phyloP scores from a whole-genome alignment of 164 flowering plant species.

The Kingdonia uniflora region DNA sequence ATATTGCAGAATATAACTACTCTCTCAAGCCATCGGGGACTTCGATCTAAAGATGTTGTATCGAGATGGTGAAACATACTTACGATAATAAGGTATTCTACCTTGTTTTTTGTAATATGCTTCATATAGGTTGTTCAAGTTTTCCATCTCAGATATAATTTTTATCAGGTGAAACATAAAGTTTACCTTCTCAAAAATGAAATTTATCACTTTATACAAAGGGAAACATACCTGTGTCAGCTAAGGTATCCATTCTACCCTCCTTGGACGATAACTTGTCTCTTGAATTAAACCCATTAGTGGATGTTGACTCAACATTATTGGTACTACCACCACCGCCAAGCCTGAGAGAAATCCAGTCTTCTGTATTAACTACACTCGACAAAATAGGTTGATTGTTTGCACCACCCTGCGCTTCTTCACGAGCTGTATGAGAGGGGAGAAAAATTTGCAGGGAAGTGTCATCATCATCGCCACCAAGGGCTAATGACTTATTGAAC shows the following conservation, averaged over 20 bases:
- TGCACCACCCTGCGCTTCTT: slow-evolving; percentile 30
- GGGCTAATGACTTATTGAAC: slow-evolving; percentile 69
- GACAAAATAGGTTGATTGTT: slow-evolving; percentile 48
- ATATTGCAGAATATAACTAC: no score
- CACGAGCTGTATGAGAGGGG: slow-evolving; percentile 59
- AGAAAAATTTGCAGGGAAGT: slow-evolving; percentile 86
- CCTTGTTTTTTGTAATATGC: no score
- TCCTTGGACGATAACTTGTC: slow-evolving; percentile 38
- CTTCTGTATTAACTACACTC: slow-evolving; percentile 50
- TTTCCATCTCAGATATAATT: no score
- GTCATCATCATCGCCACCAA: slow-evolving; percentile 66
- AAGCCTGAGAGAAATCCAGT: slow-evolving; percentile 91
- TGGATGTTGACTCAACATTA: slow-evolving; percentile 30
- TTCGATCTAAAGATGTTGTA: no score
- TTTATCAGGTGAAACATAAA: no score
- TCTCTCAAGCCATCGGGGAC: no score
- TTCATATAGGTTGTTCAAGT: no score
- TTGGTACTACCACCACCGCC: slow-evolving; percentile 45
- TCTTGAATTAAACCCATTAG: slow-evolving; percentile 33
- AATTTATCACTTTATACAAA: background rate
- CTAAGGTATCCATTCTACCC: slow-evolving; percentile 44
- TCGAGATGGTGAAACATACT: no score
- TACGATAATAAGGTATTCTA: no score
- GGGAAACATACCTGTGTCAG: slow-evolving; percentile 45
- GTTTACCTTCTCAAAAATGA: no score